Base-by-base conservation (phyloP, 768 basidiomycete species). In the Lactarius quietus region DNA sequence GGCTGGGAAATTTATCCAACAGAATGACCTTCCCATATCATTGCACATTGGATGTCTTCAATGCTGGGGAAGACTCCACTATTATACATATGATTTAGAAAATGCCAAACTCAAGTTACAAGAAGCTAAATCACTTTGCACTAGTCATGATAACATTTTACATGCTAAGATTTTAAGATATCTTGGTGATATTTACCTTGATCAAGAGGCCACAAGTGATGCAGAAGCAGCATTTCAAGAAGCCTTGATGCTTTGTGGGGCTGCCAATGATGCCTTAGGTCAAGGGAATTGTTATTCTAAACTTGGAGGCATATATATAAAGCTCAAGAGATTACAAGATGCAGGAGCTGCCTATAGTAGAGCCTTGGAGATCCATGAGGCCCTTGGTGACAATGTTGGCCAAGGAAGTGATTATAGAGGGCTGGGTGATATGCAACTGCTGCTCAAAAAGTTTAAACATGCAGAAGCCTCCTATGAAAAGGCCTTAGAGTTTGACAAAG, bases 281-380 rank as follows among this genome's bases (percentile, higher is more conserved):
- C 48, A 53, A 38, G 61, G 31, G 8, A 52, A 61, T 54, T 51
- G 51, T 29, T 52, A 17, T 23, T 23, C 33, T 3, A 31, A 38
- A 35, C 43, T 61, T 52, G 61, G 61, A 14, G 61, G 51, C 45
- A n/a, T 61, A 17, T 33, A 61, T 20, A 23, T 26, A 9, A 61
- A 38, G 33, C 51, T 52, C 12, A 48, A 54, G n/a, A 61, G 23
- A 15, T 29, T 61, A 8, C 17, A 18, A 17, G 31, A 26, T 6
- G 48, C 61, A 8, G 23, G 3, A 9, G 14, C 17, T 20, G 45
- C 26, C 43, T 61, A 45, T 26, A 6, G 3, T 26, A 23, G 33
- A 14, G 61, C 61, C 31, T 18, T 61, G 3, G 61, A 52, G 52
- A 38, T 33, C 5, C 61, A 61, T 54, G 7, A 53, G 20, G 17